phyloP scores from a whole-genome alignment of 2,329 filamentous ascomycete genomes.

The Ophiocordyceps camponoti-leonardi region DNA sequence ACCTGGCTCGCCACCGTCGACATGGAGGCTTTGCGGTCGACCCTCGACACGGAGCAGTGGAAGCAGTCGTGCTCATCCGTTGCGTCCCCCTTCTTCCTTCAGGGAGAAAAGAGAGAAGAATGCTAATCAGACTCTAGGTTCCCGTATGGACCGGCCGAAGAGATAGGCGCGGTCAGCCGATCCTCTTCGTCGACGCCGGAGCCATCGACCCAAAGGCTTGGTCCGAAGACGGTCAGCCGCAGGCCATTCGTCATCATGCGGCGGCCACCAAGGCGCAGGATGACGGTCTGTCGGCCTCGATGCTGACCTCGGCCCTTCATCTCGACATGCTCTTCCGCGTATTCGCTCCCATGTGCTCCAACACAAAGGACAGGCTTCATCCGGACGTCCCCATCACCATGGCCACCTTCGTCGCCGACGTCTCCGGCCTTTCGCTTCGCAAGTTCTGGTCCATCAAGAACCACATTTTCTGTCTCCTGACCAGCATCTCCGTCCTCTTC shows the following conservation, averaged over 20 bases:
- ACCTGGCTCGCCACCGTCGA: constrained; percentile 70
- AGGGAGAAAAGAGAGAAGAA: no score
- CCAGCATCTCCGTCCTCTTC: constrained; percentile 73
- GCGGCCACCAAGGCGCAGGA: background rate
- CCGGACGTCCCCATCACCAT: constrained; percentile 76
- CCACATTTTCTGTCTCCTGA: constrained; percentile 83
- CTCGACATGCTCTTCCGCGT: background rate
- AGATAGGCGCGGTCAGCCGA: constrained; percentile 77
- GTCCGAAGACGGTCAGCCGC: background rate
- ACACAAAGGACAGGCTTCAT: constrained; percentile 16
- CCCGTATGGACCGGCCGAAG: constrained; percentile 89
- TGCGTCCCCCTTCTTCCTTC: background rate
- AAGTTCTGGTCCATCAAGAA: constrained; percentile 91
- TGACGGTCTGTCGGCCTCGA: background rate
- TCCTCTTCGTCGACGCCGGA: constrained; percentile 80
- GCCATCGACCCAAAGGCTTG: constrained; percentile 56
- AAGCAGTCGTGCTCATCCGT: constrained; percentile 66
- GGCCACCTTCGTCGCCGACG: constrained; percentile 90
- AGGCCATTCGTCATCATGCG: background rate
- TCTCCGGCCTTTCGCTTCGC: constrained; percentile 70
- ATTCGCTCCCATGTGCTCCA: constrained; percentile 30
- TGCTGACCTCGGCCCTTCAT: background rate
- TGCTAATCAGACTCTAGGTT: constrained; percentile 44
- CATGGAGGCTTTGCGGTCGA: constrained; percentile 65
- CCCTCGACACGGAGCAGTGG: constrained; percentile 72